Base-by-base conservation (phyloP, 2,329 filamentous ascomycete species). In the Dactylellina cionopaga region DNA sequence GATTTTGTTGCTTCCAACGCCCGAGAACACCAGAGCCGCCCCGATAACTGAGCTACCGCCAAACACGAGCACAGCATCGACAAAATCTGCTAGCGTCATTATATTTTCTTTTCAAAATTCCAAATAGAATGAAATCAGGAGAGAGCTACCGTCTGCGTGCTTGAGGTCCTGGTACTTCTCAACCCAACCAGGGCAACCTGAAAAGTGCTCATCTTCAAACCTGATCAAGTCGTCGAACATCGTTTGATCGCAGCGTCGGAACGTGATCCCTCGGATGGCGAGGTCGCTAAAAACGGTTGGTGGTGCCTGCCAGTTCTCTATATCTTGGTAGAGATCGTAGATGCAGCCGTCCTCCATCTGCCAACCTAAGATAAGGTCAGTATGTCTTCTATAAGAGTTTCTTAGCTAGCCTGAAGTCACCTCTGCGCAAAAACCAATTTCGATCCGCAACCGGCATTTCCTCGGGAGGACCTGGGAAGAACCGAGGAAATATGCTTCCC, bases 391-490 rank as follows among this genome's bases (percentile, higher is more conserved):
- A n/a, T n/a, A n/a, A n/a, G n/a, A n/a, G n/a, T n/a, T n/a, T n/a
- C n/a, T n/a, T n/a, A n/a, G n/a, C n/a, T n/a, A n/a, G n/a, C n/a
- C n/a, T n/a, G n/a, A n/a, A n/a, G n/a, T n/a, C n/a, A n/a, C n/a
- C 72, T 73, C 29, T 47, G 17, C 3, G 76, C 7, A 74, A 59
- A 62, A 78, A 78, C 77, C 77, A 78, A 31, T 75, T 72, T 17
- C 74, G 62, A 43, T 78, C 76, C 15, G 75, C 69, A 3, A 39
- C 33, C 13, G 77, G 74, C 31, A 78, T 54, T 43, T 75, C 73
- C 7, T 76, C 74, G 5, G 77, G 77, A 19, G 78, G 60, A 1
- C 77, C 77, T n/a, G 77, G 77, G 46, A 77, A 78, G 15, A 78
- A 64, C 19, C 77, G 76, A 11, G 77, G 77, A 41, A 78, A 78